Conservation (phyloP, 768 basidiomycete genomes). For the Fomitopsis pulvina region DNA sequence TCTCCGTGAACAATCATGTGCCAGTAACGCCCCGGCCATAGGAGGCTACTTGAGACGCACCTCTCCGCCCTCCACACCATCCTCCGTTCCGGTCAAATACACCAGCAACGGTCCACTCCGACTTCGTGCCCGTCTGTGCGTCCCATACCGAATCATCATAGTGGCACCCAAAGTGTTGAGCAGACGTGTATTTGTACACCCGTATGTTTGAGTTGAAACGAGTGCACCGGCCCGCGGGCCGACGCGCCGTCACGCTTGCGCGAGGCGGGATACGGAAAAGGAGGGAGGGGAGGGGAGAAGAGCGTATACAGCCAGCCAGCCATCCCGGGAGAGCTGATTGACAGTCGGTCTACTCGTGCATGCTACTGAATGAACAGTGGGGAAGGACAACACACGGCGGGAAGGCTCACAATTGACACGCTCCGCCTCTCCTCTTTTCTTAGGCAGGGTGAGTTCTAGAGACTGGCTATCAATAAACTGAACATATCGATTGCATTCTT, state of each 20-base stretch:
- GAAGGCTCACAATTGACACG: conserved; percentile 53
- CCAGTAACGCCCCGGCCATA: neutral
- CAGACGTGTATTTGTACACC: conserved; percentile 58
- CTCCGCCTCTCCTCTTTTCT: conserved; percentile 67
- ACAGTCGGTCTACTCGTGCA: conserved; percentile 48
- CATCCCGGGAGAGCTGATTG: conserved; percentile 51
- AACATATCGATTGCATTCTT: conserved; percentile 55
- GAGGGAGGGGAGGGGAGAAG: conserved; percentile 52
- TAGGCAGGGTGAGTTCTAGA: conserved; percentile 61
- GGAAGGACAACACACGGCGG: neutral
- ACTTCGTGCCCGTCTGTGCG: conserved; percentile 48
- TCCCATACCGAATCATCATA: conserved; percentile 71
- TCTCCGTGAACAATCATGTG: too few species aligned
- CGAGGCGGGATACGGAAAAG: conserved; percentile 38
- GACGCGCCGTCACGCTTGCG: conserved; percentile 17
- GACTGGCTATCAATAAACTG: conserved; percentile 55
- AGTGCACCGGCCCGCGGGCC: conserved; percentile 40
- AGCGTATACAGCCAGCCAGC: conserved; percentile 44
- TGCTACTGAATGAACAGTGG: neutral
- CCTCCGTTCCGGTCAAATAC: conserved; percentile 65
- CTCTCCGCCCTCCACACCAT: conserved; percentile 70
- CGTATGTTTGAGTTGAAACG: conserved; percentile 72
- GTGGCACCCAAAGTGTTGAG: conserved; percentile 67
- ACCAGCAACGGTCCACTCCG: conserved; percentile 76
- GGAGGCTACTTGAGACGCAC: conserved; percentile 23